Base-by-base conservation (phyloP, 2,329 filamentous ascomycete species). In the Tympanopsis confertula region DNA sequence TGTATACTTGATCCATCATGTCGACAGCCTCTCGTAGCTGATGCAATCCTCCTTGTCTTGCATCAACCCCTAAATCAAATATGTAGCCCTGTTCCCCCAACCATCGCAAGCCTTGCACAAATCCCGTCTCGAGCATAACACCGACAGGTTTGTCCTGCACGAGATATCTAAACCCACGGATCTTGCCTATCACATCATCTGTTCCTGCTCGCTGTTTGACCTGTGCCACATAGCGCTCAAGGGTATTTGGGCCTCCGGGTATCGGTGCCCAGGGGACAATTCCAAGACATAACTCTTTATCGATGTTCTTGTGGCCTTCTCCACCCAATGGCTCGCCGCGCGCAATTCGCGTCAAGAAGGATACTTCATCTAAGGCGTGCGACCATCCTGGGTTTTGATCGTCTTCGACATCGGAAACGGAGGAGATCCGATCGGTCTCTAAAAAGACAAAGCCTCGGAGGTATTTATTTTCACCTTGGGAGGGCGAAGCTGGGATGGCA, bases 361-460 rank as follows among this genome's bases (percentile, higher is more conserved):
- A 10, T 7, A 33, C 30, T 33, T 33, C 30, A 33, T 33, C 30
- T 15, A 33, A 18, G 15, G 15, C 30, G 15, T 33, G 30, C 7
- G 7, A 10, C 30, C 30, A 33, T 13, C 30, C 30, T n/a, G n/a
- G n/a, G 15, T 13, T 18, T 7, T 15, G 10, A 7, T 10, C 12
- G 10, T 33, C 30, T 17, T 33, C 30, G 30, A 33, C 30, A n/a
- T n/a, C n/a, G n/a, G n/a, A n/a, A n/a, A n/a, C n/a, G 10, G 30
- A 33, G 10, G 30, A 33, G 15, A 33, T 33, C 12, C 30, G 30
- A 17, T 33, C 30, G 10, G 30, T 33, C 30, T 33, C 30, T 10
- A 33, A 7, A 17, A 33, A 33, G 15, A 33, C 17, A 15, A 33
- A 33, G 30, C 30, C 30, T 10, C 30, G 15, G 7, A 33, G 30